A percentile compares a stretch with the other conserved stretches of the same genome.
These are phyloP conservation scores for Alternaria rosae DNA, from an alignment of 2,329 filamentous ascomycete species.

Conservation along the genomic window DNA sequence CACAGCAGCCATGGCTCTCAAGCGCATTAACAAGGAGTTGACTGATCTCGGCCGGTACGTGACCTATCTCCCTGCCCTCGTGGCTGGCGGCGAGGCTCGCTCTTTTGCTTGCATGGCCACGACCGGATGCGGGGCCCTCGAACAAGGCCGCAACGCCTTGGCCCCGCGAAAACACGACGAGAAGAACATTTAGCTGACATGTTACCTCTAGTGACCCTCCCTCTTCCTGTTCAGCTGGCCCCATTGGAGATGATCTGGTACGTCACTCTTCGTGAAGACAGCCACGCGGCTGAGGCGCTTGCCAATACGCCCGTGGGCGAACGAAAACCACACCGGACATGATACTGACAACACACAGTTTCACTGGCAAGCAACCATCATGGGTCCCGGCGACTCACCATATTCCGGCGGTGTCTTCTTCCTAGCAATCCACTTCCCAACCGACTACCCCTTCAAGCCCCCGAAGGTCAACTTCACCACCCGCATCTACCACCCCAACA, in stretches of 20 bases:
- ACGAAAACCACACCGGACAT: slow-evolving; percentile 11
- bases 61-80: slow-evolving; percentile 19
- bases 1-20: slow-evolving; percentile 74
- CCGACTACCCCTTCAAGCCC: slow-evolving; percentile 99
- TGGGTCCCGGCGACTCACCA: slow-evolving; percentile 97
- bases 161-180: slow-evolving; percentile 14
- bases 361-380: slow-evolving; percentile 99
- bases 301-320: slow-evolving; percentile 20
- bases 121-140: slow-evolving; percentile 43
- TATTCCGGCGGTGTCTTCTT: slow-evolving; percentile 99
- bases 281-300: slow-evolving; percentile 42
- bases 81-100: slow-evolving; percentile 22
- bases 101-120: slow-evolving; percentile 50
- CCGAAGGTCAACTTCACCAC: slow-evolving; percentile 99
- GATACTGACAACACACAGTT: slow-evolving; percentile 68
- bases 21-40: slow-evolving; percentile 95
- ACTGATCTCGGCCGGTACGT: slow-evolving; percentile 84
- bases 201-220: slow-evolving; percentile 79
- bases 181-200: slow-evolving; percentile 42
- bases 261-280: slow-evolving; percentile 52
- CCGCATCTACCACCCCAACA: slow-evolving; percentile 99
- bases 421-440: slow-evolving; percentile 98
- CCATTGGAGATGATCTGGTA: slow-evolving; percentile 98
- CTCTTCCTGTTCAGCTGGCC: slow-evolving; percentile 97
- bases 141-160: slow-evolving; percentile 20